Conservation (phyloP, 441 rosid species). For the Adansonia gregorii region DNA sequence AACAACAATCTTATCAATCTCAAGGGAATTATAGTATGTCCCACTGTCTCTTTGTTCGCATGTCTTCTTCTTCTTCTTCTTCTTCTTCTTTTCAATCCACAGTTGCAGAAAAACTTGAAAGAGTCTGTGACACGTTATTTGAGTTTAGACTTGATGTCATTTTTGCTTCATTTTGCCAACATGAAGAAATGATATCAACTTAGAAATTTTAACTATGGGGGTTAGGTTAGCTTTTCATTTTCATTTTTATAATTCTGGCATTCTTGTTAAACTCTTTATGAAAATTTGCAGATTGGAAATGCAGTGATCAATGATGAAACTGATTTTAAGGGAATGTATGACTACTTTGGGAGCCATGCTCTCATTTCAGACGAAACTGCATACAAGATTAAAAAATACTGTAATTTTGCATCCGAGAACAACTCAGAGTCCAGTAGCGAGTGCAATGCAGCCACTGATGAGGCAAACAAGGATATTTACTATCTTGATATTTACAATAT, state of each 20-base stretch:
- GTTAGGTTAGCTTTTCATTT: constrained; percentile 2
- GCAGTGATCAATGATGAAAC: constrained; percentile 78
- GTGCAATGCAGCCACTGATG: constrained; percentile 43
- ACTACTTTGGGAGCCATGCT: constrained; percentile 63
- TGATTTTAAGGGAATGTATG: constrained; percentile 66
- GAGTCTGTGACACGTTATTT: background rate
- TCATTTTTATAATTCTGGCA: background rate
- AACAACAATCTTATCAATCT: constrained; percentile 62
- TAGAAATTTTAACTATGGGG: background rate
- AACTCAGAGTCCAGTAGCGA: constrained; percentile 31
- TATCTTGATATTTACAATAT: constrained; percentile 72
- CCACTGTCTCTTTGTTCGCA: background rate
- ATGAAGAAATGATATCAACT: constrained; percentile 22
- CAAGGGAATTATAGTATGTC: constrained; percentile 73
- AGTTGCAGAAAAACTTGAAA: background rate
- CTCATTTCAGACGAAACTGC: constrained; percentile 55
- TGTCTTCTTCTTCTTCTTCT: background rate
- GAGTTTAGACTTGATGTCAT: background rate
- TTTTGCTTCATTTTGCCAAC: constrained; percentile 7
- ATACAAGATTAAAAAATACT: constrained; percentile 37
- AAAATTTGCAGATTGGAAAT: constrained; percentile 67
- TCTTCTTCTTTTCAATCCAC: background rate
- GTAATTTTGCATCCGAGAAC: constrained; percentile 53
- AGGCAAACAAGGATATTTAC: constrained; percentile 22
- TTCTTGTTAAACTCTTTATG: background rate